A percentile compares a stretch with the other conserved stretches of the same genome.
These are phyloP conservation scores for Neostapfia colusana DNA, from an alignment of 176 grass and related monocot species.

Conservation along the genomic window DNA sequence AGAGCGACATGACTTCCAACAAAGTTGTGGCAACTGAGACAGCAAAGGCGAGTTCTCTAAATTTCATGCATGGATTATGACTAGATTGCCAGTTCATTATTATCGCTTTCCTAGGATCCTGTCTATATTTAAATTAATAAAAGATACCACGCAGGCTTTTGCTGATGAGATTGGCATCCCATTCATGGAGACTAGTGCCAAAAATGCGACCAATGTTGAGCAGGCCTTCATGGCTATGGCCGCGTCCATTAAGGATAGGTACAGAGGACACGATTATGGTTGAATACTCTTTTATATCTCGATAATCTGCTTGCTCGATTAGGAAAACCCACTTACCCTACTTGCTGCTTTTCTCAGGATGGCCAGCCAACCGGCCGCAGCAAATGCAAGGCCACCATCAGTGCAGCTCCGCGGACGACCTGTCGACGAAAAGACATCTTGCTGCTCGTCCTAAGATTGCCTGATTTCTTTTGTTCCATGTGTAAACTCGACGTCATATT, in stretches of 20 bases:
- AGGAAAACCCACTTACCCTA: conserved; percentile 17
- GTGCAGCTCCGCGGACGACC: conserved; percentile 76
- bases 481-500: conserved; percentile 24
- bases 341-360: conserved; percentile 47
- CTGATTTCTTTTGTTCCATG: conserved; percentile 8
- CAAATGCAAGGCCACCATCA: conserved; percentile 58
- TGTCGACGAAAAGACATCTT: conserved; percentile 65
- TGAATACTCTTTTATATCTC: not conserved
- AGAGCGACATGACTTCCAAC: conserved; percentile 71
- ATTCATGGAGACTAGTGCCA: conserved; percentile 94
- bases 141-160: conserved; percentile 46
- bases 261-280: not conserved
- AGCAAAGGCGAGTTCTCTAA: conserved; percentile 57
- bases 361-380: conserved; percentile 67
- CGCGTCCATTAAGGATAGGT: conserved; percentile 50
- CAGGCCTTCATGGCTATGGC: conserved; percentile 88
- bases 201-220: conserved; percentile 81
- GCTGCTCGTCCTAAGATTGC: conserved; percentile 65
- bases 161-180: conserved; percentile 91
- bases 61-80: not conserved
- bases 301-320: not conserved
- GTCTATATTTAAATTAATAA: not conserved
- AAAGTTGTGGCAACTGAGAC: conserved; percentile 75
- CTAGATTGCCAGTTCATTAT: not conserved
- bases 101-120: not conserved